These are phyloP conservation scores for Bjerkandera adusta DNA, from an alignment of 1,284 basidiomycete genomes.

Conservation along the genomic window DNA sequence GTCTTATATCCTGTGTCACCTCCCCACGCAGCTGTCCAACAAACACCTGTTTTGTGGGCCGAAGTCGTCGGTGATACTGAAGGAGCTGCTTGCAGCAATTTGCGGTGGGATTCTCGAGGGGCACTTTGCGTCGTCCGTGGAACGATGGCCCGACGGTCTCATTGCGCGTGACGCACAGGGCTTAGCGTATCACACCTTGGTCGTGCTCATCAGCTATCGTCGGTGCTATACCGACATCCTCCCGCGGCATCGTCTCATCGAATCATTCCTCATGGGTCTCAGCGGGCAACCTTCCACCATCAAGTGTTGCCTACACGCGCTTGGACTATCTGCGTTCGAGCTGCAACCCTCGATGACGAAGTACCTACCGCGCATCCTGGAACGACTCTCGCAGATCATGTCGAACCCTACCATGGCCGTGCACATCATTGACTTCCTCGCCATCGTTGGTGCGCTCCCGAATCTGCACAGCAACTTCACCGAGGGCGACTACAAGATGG, in stretches of 20 bases:
- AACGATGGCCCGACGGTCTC: slow-evolving; percentile 60
- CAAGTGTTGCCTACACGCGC: slow-evolving; percentile 89
- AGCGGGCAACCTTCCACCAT: slow-evolving; percentile 79
- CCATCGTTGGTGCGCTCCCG: slow-evolving; percentile 81
- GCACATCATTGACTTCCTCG: slow-evolving; percentile 93
- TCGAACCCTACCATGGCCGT: slow-evolving; percentile 92
- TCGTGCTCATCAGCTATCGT: slow-evolving; percentile 88
- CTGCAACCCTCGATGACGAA: slow-evolving; percentile 84
- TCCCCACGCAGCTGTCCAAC: slow-evolving; percentile 91
- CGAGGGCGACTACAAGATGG: slow-evolving; percentile 88
- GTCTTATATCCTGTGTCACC: slow-evolving; percentile 88
- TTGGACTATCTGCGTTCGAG: slow-evolving; percentile 90
- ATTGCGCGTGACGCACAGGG: slow-evolving; percentile 86
- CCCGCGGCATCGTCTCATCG: slow-evolving; percentile 69
- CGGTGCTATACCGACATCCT: slow-evolving; percentile 73
- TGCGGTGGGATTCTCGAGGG: slow-evolving; percentile 68
- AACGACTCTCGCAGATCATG: slow-evolving; percentile 93
- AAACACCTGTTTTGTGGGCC: slow-evolving; percentile 97
- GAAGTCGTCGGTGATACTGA: slow-evolving; percentile 65
- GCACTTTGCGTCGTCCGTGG: slow-evolving; percentile 57
- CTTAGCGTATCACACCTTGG: slow-evolving; percentile 85
- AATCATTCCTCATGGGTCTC: slow-evolving; percentile 83
- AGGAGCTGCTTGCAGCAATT: slow-evolving; percentile 65
- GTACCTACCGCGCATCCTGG: slow-evolving; percentile 78
- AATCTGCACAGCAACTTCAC: slow-evolving; percentile 90